Evolutionary conservation across 2,329 filamentous ascomycete genomes (phyloP), one percentile per base, ranked within the genome.

Genomic region (Zymoseptoria tritici): DNA sequence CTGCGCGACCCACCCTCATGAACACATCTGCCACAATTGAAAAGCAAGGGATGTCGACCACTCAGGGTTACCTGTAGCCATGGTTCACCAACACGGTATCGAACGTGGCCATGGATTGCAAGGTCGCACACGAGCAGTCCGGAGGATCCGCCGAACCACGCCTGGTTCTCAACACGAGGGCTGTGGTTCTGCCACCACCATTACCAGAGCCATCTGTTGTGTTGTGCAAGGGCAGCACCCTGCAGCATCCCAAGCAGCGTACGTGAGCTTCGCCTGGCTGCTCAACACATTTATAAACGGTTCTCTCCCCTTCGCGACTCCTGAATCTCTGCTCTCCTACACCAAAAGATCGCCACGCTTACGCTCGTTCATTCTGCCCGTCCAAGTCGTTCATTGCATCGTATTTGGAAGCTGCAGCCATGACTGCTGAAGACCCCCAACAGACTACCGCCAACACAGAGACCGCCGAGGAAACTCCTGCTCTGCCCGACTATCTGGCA

Each of bases 401-500:
- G 36, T 13, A 4, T 16, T 5, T 6, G 2, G 6, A 42, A 42
- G 36, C 11, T 16, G 36, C 36, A 42, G 16, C 11, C 16, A 42
- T 42, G 36, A 16, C 36, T 16, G 36, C 11, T 9, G 36, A 42
- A 42, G 36, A 42, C 4, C 36, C 36, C 11, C 36, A 42, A 16
- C 9, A 42, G 11, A 6, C 36, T 16, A 16, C 11, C 36, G 36
- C 11, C 36, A 13, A 16, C 11, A 13, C 21, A n/a, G 51, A 53
- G 26, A 57, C 62, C 8, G 58, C 63, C 49, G 68, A 76, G 56
- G 65, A 73, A 24, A 67, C 71, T 3, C 72, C 76, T 63, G 68
- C 71, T 22, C 66, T 80, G 3, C 83, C 84, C 21, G 84, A 86
- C 71, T 86, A 85, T 65, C 76, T 85, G 57, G 76, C 80, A 19